Evolutionary conservation across 78 protist species (phyloP).

Genomic region (Chrysochromulina parva): DNA sequence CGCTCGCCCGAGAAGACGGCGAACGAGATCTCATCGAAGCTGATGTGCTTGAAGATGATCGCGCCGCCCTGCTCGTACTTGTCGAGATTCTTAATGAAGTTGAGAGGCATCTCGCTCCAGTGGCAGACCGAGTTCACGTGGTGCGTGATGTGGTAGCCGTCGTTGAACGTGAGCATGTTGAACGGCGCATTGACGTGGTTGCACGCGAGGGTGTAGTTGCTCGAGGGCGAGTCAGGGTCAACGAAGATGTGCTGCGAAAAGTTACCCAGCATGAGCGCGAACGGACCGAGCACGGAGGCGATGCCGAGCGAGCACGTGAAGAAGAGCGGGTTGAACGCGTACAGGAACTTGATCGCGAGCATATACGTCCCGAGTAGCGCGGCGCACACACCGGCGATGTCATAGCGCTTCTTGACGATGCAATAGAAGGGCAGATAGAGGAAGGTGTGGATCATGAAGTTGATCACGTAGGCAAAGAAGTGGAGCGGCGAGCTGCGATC

Average conservation of each 20-base stretch:
- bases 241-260: conserved; percentile 9
- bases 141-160: conserved; percentile 31
- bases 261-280: conserved; percentile 27
- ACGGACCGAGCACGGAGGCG: not conserved
- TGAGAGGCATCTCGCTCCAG: not conserved
- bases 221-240: not conserved
- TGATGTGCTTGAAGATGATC: not conserved
- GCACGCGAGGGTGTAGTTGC: not conserved
- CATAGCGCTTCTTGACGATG: not conserved
- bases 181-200: not conserved
- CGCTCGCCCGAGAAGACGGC: not conserved
- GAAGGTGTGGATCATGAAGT: not conserved
- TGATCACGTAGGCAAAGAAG: not conserved
- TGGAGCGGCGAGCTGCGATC: not conserved
- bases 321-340: not conserved
- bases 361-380: not conserved
- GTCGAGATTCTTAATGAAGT: not conserved
- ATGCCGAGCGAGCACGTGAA: not conserved
- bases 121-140: conserved; percentile 4
- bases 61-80: not conserved
- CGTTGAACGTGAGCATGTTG: conserved; percentile 29
- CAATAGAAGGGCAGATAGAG: not conserved
- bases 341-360: not conserved
- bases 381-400: not conserved
- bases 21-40: not conserved